A percentile compares a stretch with the other conserved stretches of the same genome.
phyloP scores from a whole-genome alignment of 2,329 filamentous ascomycete genomes.

The Metarhizium rileyi region DNA sequence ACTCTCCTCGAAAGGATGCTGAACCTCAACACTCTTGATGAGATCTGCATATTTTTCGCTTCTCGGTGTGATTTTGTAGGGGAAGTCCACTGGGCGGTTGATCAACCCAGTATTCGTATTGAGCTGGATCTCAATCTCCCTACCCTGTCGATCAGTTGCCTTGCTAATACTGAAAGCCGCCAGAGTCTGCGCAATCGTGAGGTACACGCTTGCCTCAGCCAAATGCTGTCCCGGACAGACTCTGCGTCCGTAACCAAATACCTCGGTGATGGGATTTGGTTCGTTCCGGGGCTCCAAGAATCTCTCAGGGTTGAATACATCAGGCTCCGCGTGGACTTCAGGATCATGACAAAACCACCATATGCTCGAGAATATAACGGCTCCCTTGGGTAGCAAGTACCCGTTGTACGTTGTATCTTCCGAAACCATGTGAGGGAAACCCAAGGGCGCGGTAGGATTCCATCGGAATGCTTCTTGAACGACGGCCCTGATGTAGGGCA shows the following conservation, averaged over 20 bases:
- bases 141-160: conserved; percentile 21
- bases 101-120: not conserved
- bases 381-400: conserved; percentile 17
- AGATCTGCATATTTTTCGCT: conserved; percentile 2
- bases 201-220: conserved; percentile 20
- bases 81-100: not conserved
- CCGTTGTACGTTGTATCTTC: conserved; percentile 16
- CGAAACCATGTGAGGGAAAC: conserved; percentile 27
- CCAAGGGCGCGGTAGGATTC: conserved; percentile 21
- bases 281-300: conserved; percentile 19
- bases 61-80: conserved; percentile 2
- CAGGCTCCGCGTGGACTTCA: conserved; percentile 46
- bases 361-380: conserved; percentile 14
- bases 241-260: conserved; percentile 27
- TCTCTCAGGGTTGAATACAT: conserved; percentile 22
- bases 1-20: conserved; percentile 5
- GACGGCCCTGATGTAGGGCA: conserved; percentile 31
- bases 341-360: conserved; percentile 50
- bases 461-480: conserved; percentile 22
- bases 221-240: conserved; percentile 24
- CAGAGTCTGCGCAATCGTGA: conserved; percentile 30
- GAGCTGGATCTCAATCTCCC: conserved; percentile 18
- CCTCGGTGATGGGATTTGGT: conserved; percentile 16
- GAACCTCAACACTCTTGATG: not conserved
- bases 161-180: conserved; percentile 32